phyloP scores from a whole-genome alignment of 2,329 filamentous ascomycete species.

The Exophiala calicioides region DNA sequence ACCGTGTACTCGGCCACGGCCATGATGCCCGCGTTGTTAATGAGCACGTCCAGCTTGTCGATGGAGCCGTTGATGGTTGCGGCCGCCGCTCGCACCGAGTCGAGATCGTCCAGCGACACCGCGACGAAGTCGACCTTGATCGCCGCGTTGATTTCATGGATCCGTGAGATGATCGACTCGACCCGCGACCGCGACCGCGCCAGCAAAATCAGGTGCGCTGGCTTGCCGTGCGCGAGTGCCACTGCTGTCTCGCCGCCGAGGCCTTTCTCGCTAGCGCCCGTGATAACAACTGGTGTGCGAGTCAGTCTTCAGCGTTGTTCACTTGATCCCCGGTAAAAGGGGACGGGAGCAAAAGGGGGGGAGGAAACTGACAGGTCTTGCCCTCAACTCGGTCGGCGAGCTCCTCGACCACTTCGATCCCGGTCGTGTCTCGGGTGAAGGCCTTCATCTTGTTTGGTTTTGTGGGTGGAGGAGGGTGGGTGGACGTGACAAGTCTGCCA shows the following conservation, averaged over 20 bases:
- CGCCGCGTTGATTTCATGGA: conserved; percentile 21
- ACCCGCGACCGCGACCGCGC: conserved; percentile 33
- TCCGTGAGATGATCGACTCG: conserved; percentile 32
- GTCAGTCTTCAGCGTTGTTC: background rate
- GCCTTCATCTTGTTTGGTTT: conserved; percentile 25
- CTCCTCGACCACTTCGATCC: conserved; percentile 34
- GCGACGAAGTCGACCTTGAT: conserved; percentile 27
- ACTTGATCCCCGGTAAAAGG: background rate
- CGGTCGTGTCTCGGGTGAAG: conserved; percentile 35
- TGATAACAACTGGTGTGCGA: conserved; percentile 32
- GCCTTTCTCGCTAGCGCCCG: conserved; percentile 31
- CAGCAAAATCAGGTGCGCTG: conserved; percentile 35
- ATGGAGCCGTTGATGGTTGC: conserved; percentile 27
- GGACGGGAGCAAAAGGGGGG: conserved; percentile 1
- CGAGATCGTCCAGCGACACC: conserved; percentile 25
- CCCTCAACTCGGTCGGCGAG: conserved; percentile 35
- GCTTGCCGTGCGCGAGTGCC: conserved; percentile 33
- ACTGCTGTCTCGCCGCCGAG: conserved; percentile 34
- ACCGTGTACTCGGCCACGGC: conserved; percentile 27
- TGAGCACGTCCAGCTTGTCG: conserved; percentile 35
- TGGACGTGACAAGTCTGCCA: background rate
- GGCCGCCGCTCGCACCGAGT: conserved; percentile 32
- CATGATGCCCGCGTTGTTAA: conserved; percentile 41
- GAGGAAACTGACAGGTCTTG: conserved; percentile 34
- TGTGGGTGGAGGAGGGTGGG: background rate